Evolutionary conservation across 1,139 yeast genomes (phyloP), one percentile per base, ranked within the genome.

Genomic region (Kodamaea fungicola): DNA sequence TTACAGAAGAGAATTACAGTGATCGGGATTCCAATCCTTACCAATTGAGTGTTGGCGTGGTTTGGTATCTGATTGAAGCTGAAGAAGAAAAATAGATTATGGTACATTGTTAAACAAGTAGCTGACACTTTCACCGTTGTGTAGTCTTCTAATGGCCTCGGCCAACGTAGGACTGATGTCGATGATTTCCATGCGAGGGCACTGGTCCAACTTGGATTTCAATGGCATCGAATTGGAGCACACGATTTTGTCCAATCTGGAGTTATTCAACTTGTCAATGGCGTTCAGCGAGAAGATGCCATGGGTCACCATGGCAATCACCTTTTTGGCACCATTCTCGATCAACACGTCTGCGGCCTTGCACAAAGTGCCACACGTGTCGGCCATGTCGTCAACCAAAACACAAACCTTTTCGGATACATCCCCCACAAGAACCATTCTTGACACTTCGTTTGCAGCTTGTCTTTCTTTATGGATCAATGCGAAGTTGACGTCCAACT

Each of bases 351-450:
- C 96, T 19, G 97, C 96, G 30, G 98, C 97, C 66, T 90, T 92
- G 44, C 90, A 94, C 49, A 92, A 71, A 3, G 98, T 92, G 42
- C 97, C 97, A 67, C 97, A 92, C 16, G 98, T 92, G 59, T 92
- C 98, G 34, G 97, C 98, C 95, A 92, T 90, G 59, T 92, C 98
- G 64, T 92, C 98, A 31, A 92, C 95, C 49, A 92, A 78, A 41
- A 92, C 74, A 64, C 97, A 90, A 36, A 85, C 78, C 64, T 89
- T 89, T 49, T 82, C 83, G 8, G 83, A 68, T 28, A 92, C 98
- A 61, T 92, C 97, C 48, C 98, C 98, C 37, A 92, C 98, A 39
- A 92, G 76, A 22, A 92, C 97, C 98, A 90, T 90, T 54, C 88
- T 76, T 30, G 90, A 80, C 23, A 90, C 96, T 60, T 89, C 97